Evolutionary conservation across 2,329 filamentous ascomycete species (phyloP), one percentile per base, ranked within the genome.

Genomic region (Penicillium sp.): DNA sequence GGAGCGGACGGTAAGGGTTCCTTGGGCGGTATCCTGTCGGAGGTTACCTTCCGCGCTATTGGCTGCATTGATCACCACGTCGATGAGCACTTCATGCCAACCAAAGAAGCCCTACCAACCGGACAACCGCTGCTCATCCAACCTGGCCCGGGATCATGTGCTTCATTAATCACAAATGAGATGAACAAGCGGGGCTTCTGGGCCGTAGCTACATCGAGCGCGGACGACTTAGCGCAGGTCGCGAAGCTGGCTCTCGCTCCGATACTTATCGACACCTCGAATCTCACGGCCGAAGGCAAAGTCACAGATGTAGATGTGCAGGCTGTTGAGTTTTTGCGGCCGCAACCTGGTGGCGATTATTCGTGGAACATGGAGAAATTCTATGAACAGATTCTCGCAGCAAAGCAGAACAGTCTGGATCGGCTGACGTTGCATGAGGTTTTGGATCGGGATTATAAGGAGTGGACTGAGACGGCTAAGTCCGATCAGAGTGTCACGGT

Each of bases 11-110:
- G 69, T 6, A 76, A 77, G 48, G 83, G 83, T 1, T 71, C 71
- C 8, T 68, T 87, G 1, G 78, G 79, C 27, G 71, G 74, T 0
- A 19, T 21, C 14, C 71, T 83, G 16, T 81, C 81, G 47, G 64
- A 72, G 4, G 65, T 72, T 3, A 63, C 66, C 2, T 71, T 78
- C 51, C 72, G 74, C 16, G 78, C 86, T 2, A 66, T 76, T 3
- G 84, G 82, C 4, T 82, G 82, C 46, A 83, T 88, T 54, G 85
- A 88, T 65, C 85, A 88, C 65, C 86, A 87, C 63, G 79, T 81
- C 4, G 84, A 88, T 54, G 85, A 88, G 65, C 59, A 73, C 14
- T 80, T 77, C 54, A 76, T 87, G 3, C 76, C 82, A 0, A 37
- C 68, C 11, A 68, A 76, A 3, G 64, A 59, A 3, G 31, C 46